Base-by-base conservation (phyloP, 2,329 filamentous ascomycete species). In the Bipolaris oryzae region DNA sequence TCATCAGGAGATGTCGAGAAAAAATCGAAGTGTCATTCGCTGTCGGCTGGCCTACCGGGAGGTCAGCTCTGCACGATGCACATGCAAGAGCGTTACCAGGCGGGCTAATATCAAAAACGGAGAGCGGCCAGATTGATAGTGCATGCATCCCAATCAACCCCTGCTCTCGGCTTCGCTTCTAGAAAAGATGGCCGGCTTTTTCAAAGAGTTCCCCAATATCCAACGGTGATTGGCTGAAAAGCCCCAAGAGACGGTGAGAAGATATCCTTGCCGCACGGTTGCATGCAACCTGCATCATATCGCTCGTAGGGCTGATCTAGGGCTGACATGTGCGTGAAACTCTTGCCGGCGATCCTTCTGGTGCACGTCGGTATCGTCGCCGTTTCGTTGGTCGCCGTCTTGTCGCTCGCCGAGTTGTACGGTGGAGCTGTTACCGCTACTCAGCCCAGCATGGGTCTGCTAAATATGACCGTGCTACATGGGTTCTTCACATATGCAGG, bases 261-360 rank as follows among this genome's bases (percentile, higher is more conserved):
- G 47, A 52, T 49, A 55, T 16, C 39, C 51, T 53, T 58, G 58
- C 50, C 31, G 52, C 51, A 55, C 54, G 50, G 66, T 57, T 47
- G 55, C 55, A 62, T 45, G 48, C 50, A 35, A 39, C 42, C 45
- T 21, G 42, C 42, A 53, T 43, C 41, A 41, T 53, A 31, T 46
- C 51, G 54, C 50, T 48, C 51, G 60, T 70, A 71, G 62, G 68
- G 68, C 68, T 72, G 67, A 66, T 45, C 49, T 53, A 61, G 50
- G 56, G 58, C 61, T 66, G 50, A 67, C 58, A 55, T 53, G 18
- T 33, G 35, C 37, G n/a, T 33, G 28, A 44, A 45, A 45, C 42
- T 15, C 38, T 16, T 13, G 28, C 49, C 41, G 42, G 43, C 34
- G 18, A 54, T 39, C 9, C 49, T 21, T n/a, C 11, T 28, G 15